Percentiles rank a stretch among this genome's conserved stretches.
Evolutionary conservation across 2,329 filamentous ascomycete genomes (phyloP).

Genomic region (Lachnellula suecica): DNA sequence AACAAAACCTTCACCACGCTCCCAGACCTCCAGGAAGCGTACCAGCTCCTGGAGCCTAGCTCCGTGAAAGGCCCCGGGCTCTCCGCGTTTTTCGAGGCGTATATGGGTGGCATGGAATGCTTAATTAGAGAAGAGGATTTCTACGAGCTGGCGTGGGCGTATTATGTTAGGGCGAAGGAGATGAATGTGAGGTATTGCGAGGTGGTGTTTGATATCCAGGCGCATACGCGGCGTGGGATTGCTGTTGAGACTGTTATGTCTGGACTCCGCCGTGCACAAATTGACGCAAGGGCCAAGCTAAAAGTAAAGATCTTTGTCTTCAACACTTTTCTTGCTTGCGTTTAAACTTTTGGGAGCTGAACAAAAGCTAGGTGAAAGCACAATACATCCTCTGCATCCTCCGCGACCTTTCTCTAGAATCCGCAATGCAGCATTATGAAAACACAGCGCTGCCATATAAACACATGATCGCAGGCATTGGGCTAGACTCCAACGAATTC

Average conservation of each 20-base stretch:
- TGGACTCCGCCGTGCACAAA: slow-evolving; percentile 59
- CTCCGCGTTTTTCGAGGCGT: slow-evolving; percentile 64
- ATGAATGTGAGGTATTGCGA: slow-evolving; percentile 69
- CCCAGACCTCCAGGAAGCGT: slow-evolving; percentile 18
- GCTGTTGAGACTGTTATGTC: slow-evolving; percentile 57
- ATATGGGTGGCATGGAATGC: slow-evolving; percentile 71
- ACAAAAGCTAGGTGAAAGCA: slow-evolving; percentile 33
- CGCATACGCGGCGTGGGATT: slow-evolving; percentile 64
- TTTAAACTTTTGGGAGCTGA: too few species aligned
- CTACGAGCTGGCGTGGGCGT: slow-evolving; percentile 66
- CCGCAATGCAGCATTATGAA: slow-evolving; percentile 46
- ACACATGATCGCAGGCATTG: slow-evolving; percentile 50
- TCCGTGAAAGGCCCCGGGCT: slow-evolving; percentile 6
- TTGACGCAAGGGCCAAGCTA: too few species aligned
- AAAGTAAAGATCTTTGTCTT: too few species aligned
- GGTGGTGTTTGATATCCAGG: slow-evolving; percentile 77
- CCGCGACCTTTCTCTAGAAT: slow-evolving; percentile 61
- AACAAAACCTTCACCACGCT: slow-evolving; percentile 55
- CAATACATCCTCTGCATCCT: slow-evolving; percentile 69
- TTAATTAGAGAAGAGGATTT: slow-evolving; percentile 64
- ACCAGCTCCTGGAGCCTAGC: slow-evolving; percentile 60
- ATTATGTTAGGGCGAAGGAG: slow-evolving; percentile 60
- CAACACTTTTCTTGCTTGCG: too few species aligned
- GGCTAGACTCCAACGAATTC: slow-evolving; percentile 61
- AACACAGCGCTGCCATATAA: slow-evolving; percentile 29